Percentiles rank a stretch among this genome's conserved stretches.
These are phyloP conservation scores for Pythium aquatile DNA, from an alignment of 352 stramenopile genomes.

Conservation along the genomic window DNA sequence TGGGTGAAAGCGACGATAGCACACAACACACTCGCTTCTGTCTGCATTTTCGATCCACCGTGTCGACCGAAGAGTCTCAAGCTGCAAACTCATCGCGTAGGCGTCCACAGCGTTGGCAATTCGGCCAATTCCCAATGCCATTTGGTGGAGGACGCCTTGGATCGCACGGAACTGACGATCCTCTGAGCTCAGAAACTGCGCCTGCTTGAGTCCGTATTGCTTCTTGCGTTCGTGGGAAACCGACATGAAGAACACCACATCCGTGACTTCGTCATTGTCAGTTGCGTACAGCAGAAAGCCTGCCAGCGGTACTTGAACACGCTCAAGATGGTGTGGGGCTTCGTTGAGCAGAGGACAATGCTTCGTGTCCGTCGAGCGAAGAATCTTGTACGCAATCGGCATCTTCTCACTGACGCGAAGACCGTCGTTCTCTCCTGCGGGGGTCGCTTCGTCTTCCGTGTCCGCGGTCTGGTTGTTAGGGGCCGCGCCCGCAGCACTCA, in stretches of 20 bases:
- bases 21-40: conserved; percentile 55
- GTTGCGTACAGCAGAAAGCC: conserved; percentile 74
- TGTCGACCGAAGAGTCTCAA: conserved; percentile 49
- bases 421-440: conserved; percentile 27
- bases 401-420: conserved; percentile 29
- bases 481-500: conserved; percentile 12
- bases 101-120: conserved; percentile 61
- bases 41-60: conserved; percentile 62
- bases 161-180: conserved; percentile 65
- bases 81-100: conserved; percentile 54
- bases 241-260: conserved; percentile 81
- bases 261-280: conserved; percentile 50
- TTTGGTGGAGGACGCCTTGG: conserved; percentile 52
- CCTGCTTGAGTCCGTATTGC: conserved; percentile 15
- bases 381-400: conserved; percentile 67
- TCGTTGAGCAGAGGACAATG: conserved; percentile 64
- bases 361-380: conserved; percentile 62
- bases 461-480: conserved; percentile 25
- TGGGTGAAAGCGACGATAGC: conserved; percentile 65
- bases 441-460: conserved; percentile 18
- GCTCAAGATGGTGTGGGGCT: conserved; percentile 55
- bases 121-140: conserved; percentile 51
- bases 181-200: conserved; percentile 31
- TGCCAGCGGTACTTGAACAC: conserved; percentile 53
- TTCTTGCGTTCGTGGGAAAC: conserved; percentile 29